Evolutionary conservation across 768 basidiomycete species (phyloP).

Genomic region (Tremella yokohamensis): DNA sequence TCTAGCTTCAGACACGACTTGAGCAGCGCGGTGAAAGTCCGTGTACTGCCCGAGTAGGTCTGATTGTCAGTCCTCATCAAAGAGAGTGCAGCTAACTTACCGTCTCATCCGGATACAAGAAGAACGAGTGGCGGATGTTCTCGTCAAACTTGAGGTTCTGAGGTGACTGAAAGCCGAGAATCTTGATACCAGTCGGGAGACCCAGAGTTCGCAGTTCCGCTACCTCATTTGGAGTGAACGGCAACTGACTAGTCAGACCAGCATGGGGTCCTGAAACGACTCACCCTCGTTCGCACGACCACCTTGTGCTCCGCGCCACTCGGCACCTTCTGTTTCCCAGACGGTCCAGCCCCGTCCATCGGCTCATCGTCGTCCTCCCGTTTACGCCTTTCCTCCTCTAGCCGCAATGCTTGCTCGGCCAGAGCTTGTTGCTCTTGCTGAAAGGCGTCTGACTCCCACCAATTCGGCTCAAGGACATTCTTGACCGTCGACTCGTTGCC

Average conservation of each 20-base stretch:
- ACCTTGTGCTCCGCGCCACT: conserved; percentile 18
- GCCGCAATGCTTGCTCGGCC: conserved; percentile 29
- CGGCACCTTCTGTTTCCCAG: conserved; percentile 5
- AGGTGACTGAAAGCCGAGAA: conserved; percentile 84
- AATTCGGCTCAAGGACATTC: conserved; percentile 44
- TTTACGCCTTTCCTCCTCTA: conserved; percentile 35
- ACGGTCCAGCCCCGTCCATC: conserved; percentile 21
- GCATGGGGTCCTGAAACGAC: conserved; percentile 7
- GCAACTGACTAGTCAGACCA: conserved; percentile 57
- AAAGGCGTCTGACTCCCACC: conserved; percentile 38
- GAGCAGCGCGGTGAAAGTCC: conserved; percentile 83
- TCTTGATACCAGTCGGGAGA: conserved; percentile 73
- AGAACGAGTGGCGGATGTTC: conserved; percentile 84
- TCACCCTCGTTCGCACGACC: conserved; percentile 42
- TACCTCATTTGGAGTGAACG: conserved; percentile 79
- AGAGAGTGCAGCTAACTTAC: conserved; percentile 54
- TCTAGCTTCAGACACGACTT: conserved; percentile 75
- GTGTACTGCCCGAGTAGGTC: conserved; percentile 77
- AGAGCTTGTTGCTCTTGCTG: conserved; percentile 25
- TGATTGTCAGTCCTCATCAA: conserved; percentile 6
- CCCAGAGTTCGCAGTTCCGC: conserved; percentile 76
- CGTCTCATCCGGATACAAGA: conserved; percentile 87
- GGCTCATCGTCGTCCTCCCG: conserved; percentile 52
- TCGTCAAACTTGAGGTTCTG: conserved; percentile 73
- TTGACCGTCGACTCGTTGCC: conserved; percentile 42